A percentile compares a stretch with the other conserved stretches of the same genome.
Evolutionary conservation across 2,329 filamentous ascomycete species (phyloP).

Genomic region (Colletotrichum nymphaeae): DNA sequence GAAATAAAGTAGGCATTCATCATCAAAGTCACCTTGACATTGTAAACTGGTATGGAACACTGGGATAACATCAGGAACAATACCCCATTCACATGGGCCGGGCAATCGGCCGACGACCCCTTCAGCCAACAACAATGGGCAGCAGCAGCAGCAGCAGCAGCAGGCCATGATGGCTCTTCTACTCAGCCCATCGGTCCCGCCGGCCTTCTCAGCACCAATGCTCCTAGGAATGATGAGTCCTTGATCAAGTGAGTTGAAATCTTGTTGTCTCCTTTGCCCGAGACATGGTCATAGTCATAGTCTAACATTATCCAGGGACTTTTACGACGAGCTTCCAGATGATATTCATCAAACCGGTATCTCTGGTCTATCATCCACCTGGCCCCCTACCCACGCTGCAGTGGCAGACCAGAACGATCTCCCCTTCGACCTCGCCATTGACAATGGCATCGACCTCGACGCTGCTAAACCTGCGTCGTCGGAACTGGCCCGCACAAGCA

Average conservation of each 20-base stretch:
- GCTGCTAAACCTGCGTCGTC: not conserved
- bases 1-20: not conserved
- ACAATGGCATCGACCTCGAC: conserved; percentile 3
- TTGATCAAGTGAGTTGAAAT: conserved; percentile 14
- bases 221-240: not conserved
- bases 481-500: conserved; percentile 2
- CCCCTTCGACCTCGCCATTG: conserved; percentile 17
- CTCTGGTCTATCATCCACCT: not conserved
- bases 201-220: not conserved
- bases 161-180: not conserved
- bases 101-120: not conserved
- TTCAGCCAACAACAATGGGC: conserved; percentile 6
- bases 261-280: not conserved
- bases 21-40: not conserved
- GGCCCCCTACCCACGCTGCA: not conserved
- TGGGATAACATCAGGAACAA: not conserved
- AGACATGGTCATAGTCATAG: no score
- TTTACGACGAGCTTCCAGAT: conserved; percentile 15
- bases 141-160: no score
- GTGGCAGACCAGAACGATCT: conserved; percentile 2
- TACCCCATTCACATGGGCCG: conserved; percentile 14
- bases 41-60: conserved; percentile 20
- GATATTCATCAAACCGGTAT: not conserved
- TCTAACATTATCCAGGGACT: conserved; percentile 25
- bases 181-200: not conserved